Evolutionary conservation across 371 early-diverging fungal genomes (phyloP), one percentile per base, ranked within the genome.

Genomic region (Mucor plumbeus): DNA sequence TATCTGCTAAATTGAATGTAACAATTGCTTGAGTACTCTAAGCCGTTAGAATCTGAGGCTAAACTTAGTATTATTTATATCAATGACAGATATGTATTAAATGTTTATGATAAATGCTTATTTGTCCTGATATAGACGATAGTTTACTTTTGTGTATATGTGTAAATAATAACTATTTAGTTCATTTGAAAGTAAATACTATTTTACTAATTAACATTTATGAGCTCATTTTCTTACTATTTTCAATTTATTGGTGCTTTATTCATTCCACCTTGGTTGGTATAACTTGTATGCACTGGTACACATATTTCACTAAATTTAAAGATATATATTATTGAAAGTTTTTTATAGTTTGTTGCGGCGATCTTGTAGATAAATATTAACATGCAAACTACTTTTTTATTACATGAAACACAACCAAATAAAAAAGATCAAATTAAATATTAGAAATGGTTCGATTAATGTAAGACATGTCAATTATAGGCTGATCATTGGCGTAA

Each of bases 391-490:
- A 26, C 3, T 26, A 3, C 26, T 26, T 26, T 26, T 26, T 26
- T 26, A 26, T 3, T 26, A 26, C 26, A 26, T 53, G 53, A 53
- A 53, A 53, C 53, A 53, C 11, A 53, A 53, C 31, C 21, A 53
- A 14, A 53, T 31, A 53, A 47, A 47, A 47, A 8, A 47, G 47
- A 19, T 19, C 5, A 13, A 19, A 53, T 13, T 53, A 26, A 14
- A 11, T 31, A 31, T 11, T 53, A 31, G 53, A 53, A 14, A 53
- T 53, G 26, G 31, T 53, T 53, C 53, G 53, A 53, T 53, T 53
- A 53, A 53, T 53, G 53, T 53, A 53, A 53, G 53, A 53, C 53
- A 53, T 21, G 53, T 6, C 31, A 21, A 31, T 53, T 47, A 47
- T 10, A 31, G 31, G 21, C 5, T 53, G 26, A 31, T 14, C 31